Percentiles rank a stretch among this genome's conserved stretches.
These are phyloP conservation scores for Lipomyces kockii DNA, from an alignment of 805 yeast species.

Conservation along the genomic window DNA sequence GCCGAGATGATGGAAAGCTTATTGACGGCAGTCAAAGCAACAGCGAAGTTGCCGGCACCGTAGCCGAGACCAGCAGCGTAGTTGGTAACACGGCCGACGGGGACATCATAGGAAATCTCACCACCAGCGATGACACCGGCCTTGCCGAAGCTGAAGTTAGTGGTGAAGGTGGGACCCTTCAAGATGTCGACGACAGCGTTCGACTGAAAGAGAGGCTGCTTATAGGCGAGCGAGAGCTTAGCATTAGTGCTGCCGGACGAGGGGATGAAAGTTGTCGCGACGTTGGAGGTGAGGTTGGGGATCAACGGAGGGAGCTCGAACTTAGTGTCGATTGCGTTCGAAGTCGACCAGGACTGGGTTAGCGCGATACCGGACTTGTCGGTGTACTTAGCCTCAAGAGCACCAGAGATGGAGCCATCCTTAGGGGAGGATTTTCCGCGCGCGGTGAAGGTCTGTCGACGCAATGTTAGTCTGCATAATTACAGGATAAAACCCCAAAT, in stretches of 20 bases:
- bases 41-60: constrained; percentile 83
- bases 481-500: not conserved
- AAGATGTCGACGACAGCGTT: constrained; percentile 93
- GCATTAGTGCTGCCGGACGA: constrained; percentile 78
- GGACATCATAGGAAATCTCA: constrained; percentile 94
- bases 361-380: constrained; percentile 91
- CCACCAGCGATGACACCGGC: constrained; percentile 97
- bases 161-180: constrained; percentile 94
- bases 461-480: not conserved
- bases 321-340: constrained; percentile 89
- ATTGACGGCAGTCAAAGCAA: constrained; percentile 81
- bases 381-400: constrained; percentile 86
- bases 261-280: constrained; percentile 86
- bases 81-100: constrained; percentile 88
- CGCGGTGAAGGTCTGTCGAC: constrained; percentile 66
- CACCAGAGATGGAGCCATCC: constrained; percentile 82
- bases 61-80: constrained; percentile 94
- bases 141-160: constrained; percentile 93
- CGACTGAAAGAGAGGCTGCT: constrained; percentile 90
- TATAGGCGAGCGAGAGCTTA: constrained; percentile 86
- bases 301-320: constrained; percentile 88
- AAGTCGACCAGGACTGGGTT: constrained; percentile 98
- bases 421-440: constrained; percentile 84
- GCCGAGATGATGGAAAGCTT: constrained; percentile 90
- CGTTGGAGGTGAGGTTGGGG: constrained; percentile 91